Evolutionary conservation across 371 early-diverging fungal genomes (phyloP).

Genomic region (Aphelidium insulamus): DNA sequence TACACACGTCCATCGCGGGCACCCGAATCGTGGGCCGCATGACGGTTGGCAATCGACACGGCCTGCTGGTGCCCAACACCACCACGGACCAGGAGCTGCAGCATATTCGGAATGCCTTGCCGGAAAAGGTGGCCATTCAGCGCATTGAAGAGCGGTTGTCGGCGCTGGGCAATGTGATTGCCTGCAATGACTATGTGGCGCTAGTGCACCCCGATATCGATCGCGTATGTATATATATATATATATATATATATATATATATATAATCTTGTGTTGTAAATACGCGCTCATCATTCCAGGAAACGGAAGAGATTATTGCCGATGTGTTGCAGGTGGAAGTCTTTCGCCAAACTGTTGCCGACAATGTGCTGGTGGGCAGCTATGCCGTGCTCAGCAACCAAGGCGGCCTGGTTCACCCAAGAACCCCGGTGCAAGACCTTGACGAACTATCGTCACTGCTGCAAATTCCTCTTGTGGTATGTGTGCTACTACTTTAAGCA

Average conservation of each 20-base stretch:
- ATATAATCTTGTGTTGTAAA: constrained; percentile 1
- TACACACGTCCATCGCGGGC: constrained; percentile 96
- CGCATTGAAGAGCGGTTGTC: constrained; percentile 96
- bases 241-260: neutral
- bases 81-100: constrained; percentile 99
- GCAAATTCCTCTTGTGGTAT: constrained; percentile 82
- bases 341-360: constrained; percentile 95
- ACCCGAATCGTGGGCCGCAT: constrained; percentile 94
- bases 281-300: constrained; percentile 12
- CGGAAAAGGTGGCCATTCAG: constrained; percentile 85
- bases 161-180: constrained; percentile 97
- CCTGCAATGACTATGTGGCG: constrained; percentile 99
- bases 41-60: constrained; percentile 81
- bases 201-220: constrained; percentile 97
- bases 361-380: constrained; percentile 95
- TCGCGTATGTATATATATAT: constrained; percentile 16
- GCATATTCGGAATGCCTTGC: constrained; percentile 93
- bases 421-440: constrained; percentile 88
- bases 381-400: constrained; percentile 95
- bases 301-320: constrained; percentile 96
- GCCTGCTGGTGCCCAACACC: constrained; percentile 87
- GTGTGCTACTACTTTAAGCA: constrained; percentile 6
- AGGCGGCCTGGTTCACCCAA: constrained; percentile 95
- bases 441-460: constrained; percentile 96
- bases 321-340: constrained; percentile 97